These are phyloP conservation scores for Cercophora samala DNA, from an alignment of 495 filamentous ascomycete genomes.

Conservation along the genomic window DNA sequence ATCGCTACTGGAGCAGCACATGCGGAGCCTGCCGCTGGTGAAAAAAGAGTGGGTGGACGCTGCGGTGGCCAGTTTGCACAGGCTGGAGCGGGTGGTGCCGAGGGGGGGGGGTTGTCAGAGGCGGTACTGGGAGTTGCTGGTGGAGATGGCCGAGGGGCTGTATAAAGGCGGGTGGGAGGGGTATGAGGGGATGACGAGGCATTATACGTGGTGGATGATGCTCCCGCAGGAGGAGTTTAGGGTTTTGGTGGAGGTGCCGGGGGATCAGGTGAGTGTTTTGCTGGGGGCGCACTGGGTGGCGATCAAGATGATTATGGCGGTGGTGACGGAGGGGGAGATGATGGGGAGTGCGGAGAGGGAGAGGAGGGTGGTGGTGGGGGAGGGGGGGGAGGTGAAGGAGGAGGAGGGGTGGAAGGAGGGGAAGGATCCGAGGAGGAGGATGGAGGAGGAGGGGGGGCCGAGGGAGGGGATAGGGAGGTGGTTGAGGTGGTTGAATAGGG, in stretches of 20 bases:
- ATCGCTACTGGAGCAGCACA: conserved; percentile 31
- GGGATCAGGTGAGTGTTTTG: conserved; percentile 48
- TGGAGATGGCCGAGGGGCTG: conserved; percentile 33
- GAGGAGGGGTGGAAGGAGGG: conserved; percentile 8
- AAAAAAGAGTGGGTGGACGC: conserved; percentile 33
- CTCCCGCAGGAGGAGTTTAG: conserved; percentile 54
- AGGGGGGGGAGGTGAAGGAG: conserved; percentile 1
- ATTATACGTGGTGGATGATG: conserved; percentile 50
- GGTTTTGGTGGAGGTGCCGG: conserved; percentile 45
- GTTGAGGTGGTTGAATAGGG: conserved; percentile 42
- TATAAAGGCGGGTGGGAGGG: conserved; percentile 33
- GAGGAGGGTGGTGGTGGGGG: conserved; percentile 1
- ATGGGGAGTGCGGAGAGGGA: conserved; percentile 14
- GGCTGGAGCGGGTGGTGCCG: conserved; percentile 31
- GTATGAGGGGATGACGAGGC: conserved; percentile 38
- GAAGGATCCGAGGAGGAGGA: neutral
- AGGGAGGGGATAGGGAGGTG: conserved; percentile 38
- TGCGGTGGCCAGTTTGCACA: conserved; percentile 37
- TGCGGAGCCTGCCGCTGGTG: conserved; percentile 36
- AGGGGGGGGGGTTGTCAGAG: conserved; percentile 31
- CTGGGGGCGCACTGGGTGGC: conserved; percentile 58
- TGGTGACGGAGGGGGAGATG: conserved; percentile 39
- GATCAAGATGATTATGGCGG: conserved; percentile 55
- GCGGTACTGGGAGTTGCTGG: conserved; percentile 35
- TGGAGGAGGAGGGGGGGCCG: conserved; percentile 12